Conservation (phyloP, 108 stramenopile genomes). For the Pseudonitzschia delicatissima region DNA sequence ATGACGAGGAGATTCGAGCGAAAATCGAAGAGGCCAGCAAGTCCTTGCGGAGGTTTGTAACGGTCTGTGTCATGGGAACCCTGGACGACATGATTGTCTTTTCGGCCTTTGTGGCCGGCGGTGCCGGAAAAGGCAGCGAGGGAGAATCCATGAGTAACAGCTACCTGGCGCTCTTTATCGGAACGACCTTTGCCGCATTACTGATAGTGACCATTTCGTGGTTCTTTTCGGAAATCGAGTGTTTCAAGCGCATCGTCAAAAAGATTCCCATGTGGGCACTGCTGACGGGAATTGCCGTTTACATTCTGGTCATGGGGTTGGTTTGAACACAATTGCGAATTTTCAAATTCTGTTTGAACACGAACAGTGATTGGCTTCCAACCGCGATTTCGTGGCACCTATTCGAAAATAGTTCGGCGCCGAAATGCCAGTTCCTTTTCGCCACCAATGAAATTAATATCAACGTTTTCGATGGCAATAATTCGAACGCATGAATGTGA, state of each 20-base stretch:
- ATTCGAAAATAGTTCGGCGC: no score
- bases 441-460: no score
- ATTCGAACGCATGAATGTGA: no score
- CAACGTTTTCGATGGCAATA: no score
- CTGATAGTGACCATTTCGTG: background rate
- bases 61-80: constrained; percentile 9
- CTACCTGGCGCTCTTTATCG: background rate
- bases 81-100: constrained; percentile 12
- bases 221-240: constrained; percentile 3
- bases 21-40: constrained; percentile 10
- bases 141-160: background rate
- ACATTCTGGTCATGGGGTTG: constrained; percentile 3
- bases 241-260: background rate
- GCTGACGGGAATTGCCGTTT: background rate
- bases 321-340: background rate
- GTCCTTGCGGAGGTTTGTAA: background rate
- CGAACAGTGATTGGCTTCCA: no score
- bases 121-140: background rate
- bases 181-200: constrained; percentile 2
- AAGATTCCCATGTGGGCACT: constrained; percentile 2
- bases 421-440: no score
- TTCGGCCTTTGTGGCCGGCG: constrained; percentile 8
- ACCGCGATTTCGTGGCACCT: no score
- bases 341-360: background rate
- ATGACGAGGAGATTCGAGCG: background rate